Conservation (phyloP, 176 grass and related monocot genomes). For the Ampelocalamus luodianensis region DNA sequence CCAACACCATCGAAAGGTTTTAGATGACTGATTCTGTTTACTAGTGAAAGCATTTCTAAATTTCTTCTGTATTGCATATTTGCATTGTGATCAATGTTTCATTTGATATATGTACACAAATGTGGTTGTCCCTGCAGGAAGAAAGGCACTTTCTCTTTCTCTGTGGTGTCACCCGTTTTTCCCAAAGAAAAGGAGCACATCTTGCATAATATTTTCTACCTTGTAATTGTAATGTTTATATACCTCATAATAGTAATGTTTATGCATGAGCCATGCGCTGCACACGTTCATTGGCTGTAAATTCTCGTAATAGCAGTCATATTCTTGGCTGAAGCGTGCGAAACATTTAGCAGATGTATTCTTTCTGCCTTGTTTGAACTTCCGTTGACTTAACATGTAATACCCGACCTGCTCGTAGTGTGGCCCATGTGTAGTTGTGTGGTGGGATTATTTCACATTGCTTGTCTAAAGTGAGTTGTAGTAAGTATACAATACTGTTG, state of each 20-base stretch:
- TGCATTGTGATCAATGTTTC: constrained; percentile 6
- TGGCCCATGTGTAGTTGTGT: too few species aligned
- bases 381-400: background rate
- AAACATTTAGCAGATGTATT: background rate
- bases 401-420: too few species aligned
- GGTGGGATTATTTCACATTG: too few species aligned
- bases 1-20: background rate
- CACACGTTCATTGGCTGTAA: background rate
- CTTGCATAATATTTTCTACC: background rate
- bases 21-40: background rate
- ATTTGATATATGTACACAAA: background rate
- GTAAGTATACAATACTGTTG: too few species aligned
- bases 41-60: background rate
- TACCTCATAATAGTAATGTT: background rate
- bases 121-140: background rate
- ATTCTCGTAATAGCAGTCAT: background rate
- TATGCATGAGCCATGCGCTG: background rate
- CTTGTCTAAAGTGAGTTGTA: too few species aligned
- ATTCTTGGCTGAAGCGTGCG: background rate
- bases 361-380: background rate
- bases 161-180: background rate
- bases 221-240: background rate
- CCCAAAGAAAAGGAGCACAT: background rate
- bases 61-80: background rate
- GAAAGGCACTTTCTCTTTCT: background rate